Percentiles rank a stretch among this genome's conserved stretches.
phyloP scores from a whole-genome alignment of 257 asterid species.

The Nemophila menziesii region DNA sequence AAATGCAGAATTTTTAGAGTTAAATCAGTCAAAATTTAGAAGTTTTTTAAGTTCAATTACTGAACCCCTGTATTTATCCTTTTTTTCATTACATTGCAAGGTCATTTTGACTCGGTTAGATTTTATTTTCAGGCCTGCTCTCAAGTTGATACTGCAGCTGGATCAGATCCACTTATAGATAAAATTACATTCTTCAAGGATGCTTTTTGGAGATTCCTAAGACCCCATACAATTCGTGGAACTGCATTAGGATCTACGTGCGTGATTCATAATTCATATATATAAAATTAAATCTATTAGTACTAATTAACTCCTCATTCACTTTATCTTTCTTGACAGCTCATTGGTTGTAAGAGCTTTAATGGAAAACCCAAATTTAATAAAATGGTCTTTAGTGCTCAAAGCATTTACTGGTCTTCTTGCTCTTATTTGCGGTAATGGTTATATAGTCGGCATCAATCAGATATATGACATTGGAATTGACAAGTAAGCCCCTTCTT shows the following conservation, averaged over 20 bases:
- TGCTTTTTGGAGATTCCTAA: slow-evolving; percentile 94
- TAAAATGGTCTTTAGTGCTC: slow-evolving; percentile 75
- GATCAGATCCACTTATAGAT: slow-evolving; percentile 43
- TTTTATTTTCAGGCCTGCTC: slow-evolving; percentile 64
- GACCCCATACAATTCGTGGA: slow-evolving; percentile 99
- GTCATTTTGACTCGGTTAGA: slow-evolving; percentile 29
- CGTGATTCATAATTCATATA: slow-evolving; percentile 14
- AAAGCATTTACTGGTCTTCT: slow-evolving; percentile 80
- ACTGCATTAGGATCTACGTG: slow-evolving; percentile 87
- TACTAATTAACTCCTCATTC: slow-evolving; percentile 6
- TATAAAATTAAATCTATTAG: slow-evolving; percentile 3
- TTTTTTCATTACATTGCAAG: slow-evolving; percentile 2
- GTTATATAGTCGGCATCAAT: slow-evolving; percentile 90
- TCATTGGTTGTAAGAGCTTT: slow-evolving; percentile 83
- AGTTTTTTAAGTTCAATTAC: too few relatives aligned
- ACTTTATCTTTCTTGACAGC: slow-evolving; percentile 29
- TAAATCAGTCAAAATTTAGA: not conserved
- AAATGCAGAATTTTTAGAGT: not conserved
- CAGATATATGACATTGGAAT: slow-evolving; percentile 96
- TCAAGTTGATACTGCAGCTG: slow-evolving; percentile 73
- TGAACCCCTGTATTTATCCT: too few relatives aligned
- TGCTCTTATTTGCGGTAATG: slow-evolving; percentile 95
- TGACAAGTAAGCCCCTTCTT: slow-evolving; percentile 68
- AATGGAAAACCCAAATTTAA: slow-evolving; percentile 81
- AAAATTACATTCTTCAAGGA: slow-evolving; percentile 56